Conservation (phyloP, 768 basidiomycete species). For the Russula vinacea region DNA sequence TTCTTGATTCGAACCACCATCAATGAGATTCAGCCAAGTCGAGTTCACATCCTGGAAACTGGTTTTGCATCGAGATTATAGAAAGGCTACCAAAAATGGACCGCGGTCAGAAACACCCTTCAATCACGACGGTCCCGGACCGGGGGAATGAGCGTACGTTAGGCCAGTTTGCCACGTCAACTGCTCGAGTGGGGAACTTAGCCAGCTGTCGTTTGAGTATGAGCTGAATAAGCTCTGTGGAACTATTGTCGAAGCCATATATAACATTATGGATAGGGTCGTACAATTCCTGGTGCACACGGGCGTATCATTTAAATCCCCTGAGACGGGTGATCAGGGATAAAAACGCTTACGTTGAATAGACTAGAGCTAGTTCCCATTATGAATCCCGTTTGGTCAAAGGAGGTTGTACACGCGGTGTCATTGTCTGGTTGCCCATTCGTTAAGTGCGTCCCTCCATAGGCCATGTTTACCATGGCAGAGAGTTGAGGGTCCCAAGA, state of each 20-base stretch:
- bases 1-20: slow-evolving; percentile 69
- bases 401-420: slow-evolving; percentile 65
- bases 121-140: background rate
- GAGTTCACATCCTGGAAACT: slow-evolving; percentile 55
- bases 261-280: slow-evolving; percentile 48
- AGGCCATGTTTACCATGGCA: slow-evolving; percentile 63
- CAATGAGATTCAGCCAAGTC: slow-evolving; percentile 60
- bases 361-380: slow-evolving; percentile 72
- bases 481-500: slow-evolving; percentile 71
- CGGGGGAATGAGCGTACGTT: slow-evolving; percentile 39
- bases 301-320: background rate
- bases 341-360: slow-evolving; percentile 50
- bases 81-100: slow-evolving; percentile 40
- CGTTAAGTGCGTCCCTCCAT: slow-evolving; percentile 60
- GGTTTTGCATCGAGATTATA: slow-evolving; percentile 43
- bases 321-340: background rate
- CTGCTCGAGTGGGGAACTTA: slow-evolving; percentile 49
- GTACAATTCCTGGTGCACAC: slow-evolving; percentile 45
- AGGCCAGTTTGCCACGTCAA: slow-evolving; percentile 69
- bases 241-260: slow-evolving; percentile 40
- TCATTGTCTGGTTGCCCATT: slow-evolving; percentile 54
- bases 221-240: slow-evolving; percentile 45
- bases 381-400: slow-evolving; percentile 71
- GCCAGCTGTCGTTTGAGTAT: slow-evolving; percentile 47
- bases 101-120: background rate